Evolutionary conservation across 2,329 filamentous ascomycete genomes (phyloP).

Genomic region (Penicillium vulpinum): DNA sequence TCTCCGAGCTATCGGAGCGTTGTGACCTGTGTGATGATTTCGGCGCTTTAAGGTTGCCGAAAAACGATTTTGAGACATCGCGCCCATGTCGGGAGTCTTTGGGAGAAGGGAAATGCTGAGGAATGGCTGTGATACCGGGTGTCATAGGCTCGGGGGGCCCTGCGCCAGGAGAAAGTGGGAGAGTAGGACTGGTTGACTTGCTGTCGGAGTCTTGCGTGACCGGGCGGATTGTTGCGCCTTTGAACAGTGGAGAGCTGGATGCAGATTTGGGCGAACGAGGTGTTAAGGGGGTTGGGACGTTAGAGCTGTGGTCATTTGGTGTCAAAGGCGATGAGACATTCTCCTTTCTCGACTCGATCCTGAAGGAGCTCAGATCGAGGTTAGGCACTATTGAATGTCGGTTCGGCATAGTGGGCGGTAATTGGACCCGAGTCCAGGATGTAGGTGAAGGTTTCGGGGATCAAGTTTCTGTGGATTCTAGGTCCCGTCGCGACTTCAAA

Average conservation of each 20-base stretch:
- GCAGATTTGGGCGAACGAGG: conserved; percentile 41
- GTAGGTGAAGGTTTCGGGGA: background rate
- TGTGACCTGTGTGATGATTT: conserved; percentile 47
- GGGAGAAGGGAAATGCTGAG: conserved; percentile 47
- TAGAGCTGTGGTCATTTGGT: conserved; percentile 38
- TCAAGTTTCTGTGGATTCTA: background rate
- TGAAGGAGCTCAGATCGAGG: conserved; percentile 39
- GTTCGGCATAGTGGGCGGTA: conserved; percentile 35
- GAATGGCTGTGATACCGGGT: conserved; percentile 48
- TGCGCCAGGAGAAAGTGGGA: conserved; percentile 31
- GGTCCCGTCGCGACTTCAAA: background rate
- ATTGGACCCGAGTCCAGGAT: background rate
- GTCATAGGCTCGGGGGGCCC: conserved; percentile 34
- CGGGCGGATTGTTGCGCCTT: conserved; percentile 43
- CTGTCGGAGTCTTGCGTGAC: conserved; percentile 40
- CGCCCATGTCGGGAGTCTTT: conserved; percentile 45
- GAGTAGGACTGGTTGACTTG: conserved; percentile 30
- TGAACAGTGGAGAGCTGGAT: conserved; percentile 39
- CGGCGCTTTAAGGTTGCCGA: conserved; percentile 49
- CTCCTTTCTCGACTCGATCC: conserved; percentile 28
- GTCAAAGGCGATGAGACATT: conserved; percentile 37
- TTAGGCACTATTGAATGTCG: conserved; percentile 40
- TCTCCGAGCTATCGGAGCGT: conserved; percentile 41
- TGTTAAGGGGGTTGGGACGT: conserved; percentile 37
- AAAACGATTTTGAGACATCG: conserved; percentile 49